Conservation (phyloP, 768 basidiomycete genomes). For the Floccularia luteovirens region DNA sequence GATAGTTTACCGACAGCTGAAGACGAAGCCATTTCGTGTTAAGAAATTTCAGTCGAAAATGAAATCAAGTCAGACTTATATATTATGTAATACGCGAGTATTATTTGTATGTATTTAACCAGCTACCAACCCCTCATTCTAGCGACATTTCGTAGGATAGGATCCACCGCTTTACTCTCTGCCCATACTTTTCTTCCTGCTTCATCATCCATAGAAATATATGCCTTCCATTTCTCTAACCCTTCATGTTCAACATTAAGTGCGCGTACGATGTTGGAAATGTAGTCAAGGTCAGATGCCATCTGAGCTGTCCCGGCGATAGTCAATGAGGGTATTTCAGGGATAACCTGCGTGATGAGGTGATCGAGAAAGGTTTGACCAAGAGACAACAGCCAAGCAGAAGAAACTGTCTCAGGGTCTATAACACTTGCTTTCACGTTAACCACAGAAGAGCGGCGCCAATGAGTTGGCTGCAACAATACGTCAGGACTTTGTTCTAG, state of each 20-base stretch:
- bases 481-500: conserved; percentile 31
- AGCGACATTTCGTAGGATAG: conserved; percentile 27
- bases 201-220: conserved; percentile 53
- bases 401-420: conserved; percentile 75
- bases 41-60: no score
- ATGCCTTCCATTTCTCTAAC: conserved; percentile 74
- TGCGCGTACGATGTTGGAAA: conserved; percentile 85
- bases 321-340: conserved; percentile 59
- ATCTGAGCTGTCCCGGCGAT: conserved; percentile 75
- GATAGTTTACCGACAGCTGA: conserved; percentile 76
- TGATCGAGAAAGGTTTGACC: conserved; percentile 72
- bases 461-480: conserved; percentile 22
- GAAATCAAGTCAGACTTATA: no score
- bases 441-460: conserved; percentile 34
- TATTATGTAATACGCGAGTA: no score
- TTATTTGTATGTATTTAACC: no score
- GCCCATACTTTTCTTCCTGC: conserved; percentile 25
- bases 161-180: conserved; percentile 20
- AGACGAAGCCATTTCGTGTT: no score
- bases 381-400: conserved; percentile 91
- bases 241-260: conserved; percentile 83
- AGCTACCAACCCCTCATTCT: conserved; percentile 28
- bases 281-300: conserved; percentile 79
- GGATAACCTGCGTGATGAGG: conserved; percentile 64
- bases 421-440: conserved; percentile 22